Evolutionary conservation across 2,329 filamentous ascomycete species (phyloP).

Genomic region (Penicillium sumatraense): DNA sequence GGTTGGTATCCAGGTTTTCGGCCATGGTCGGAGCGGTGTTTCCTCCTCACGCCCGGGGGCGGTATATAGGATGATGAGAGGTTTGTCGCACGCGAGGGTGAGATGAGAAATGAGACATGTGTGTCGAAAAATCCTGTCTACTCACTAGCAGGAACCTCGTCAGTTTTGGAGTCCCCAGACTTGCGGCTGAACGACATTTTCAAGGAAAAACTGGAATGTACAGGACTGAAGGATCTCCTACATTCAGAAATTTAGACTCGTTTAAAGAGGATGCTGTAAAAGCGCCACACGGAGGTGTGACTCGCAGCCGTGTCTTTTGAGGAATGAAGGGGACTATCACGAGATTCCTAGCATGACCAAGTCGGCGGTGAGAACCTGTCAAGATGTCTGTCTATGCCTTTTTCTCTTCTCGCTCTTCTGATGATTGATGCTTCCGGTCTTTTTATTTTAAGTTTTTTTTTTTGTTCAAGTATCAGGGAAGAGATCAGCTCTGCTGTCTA

Average conservation of each 20-base stretch:
- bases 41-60: neutral
- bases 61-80: neutral
- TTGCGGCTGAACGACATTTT: constrained; percentile 4
- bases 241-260: constrained; percentile 1
- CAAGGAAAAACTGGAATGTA: constrained; percentile 13
- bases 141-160: constrained; percentile 2
- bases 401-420: neutral
- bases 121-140: neutral
- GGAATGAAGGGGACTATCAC: constrained; percentile 1
- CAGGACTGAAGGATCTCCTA: constrained; percentile 1
- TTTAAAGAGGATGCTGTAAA: neutral
- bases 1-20: constrained; percentile 52
- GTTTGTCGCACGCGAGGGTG: neutral
- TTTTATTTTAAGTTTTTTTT: neutral
- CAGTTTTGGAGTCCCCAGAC: constrained; percentile 6
- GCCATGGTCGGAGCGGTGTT: constrained; percentile 31
- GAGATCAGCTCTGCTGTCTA: too few species aligned
- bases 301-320: neutral
- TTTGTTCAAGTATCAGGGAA: too few species aligned
- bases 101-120: neutral
- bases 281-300: neutral
- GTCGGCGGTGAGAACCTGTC: neutral
- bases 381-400: too few species aligned
- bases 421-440: neutral
- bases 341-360: neutral